These are phyloP conservation scores for Myriosclerotinia duriaeana DNA, from an alignment of 2,329 filamentous ascomycete genomes.

Conservation along the genomic window DNA sequence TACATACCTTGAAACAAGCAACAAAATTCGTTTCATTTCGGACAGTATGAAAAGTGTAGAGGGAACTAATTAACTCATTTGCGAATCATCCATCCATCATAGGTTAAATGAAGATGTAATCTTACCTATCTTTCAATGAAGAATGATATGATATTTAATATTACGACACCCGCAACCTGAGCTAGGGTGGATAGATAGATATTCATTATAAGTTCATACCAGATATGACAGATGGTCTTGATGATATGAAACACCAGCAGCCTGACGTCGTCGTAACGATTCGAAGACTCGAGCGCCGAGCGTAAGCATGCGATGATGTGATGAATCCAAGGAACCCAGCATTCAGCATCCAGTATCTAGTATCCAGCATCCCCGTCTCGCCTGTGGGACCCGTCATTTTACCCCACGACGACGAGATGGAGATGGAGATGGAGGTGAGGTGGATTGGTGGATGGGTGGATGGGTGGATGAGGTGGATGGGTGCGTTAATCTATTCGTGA, in stretches of 20 bases:
- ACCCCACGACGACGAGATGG: conserved; percentile 18
- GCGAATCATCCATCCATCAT: too few species aligned
- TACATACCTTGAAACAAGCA: conserved; percentile 7
- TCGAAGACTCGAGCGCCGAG: too few species aligned
- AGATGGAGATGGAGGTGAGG: too few species aligned
- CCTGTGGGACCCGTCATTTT: conserved; percentile 17
- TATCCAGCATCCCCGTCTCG: conserved; percentile 18
- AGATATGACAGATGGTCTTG: too few species aligned
- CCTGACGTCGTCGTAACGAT: too few species aligned
- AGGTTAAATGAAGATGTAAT: conserved; percentile 10
- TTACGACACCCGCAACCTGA: neutral
- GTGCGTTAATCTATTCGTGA: neutral
- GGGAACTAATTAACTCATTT: too few species aligned
- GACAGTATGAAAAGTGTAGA: neutral
- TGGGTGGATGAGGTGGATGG: conserved; percentile 5
- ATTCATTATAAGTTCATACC: too few species aligned
- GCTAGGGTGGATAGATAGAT: too few species aligned
- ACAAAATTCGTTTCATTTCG: conserved; percentile 4
- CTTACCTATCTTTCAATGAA: neutral
- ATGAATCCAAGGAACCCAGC: too few species aligned
- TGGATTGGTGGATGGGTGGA: neutral
- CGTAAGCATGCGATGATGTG: too few species aligned
- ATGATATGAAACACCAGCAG: too few species aligned
- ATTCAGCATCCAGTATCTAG: too few species aligned
- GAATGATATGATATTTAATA: conserved; percentile 3